Base-by-base conservation (phyloP, 2,329 filamentous ascomycete genomes). In the Nemania bipapillata region DNA sequence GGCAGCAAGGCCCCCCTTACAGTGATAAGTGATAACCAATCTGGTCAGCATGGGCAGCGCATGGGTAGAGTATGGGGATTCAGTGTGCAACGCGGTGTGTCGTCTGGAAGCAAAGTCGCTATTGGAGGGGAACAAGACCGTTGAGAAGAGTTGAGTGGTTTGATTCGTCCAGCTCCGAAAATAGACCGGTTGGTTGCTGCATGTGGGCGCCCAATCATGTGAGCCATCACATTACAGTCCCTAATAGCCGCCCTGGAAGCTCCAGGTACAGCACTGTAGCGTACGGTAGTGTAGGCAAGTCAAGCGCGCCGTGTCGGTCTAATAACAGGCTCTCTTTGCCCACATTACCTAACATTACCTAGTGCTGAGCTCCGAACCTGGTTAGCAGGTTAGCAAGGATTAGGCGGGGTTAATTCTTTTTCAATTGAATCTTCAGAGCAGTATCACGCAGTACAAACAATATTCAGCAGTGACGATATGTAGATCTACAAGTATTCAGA, bases 101-200 rank as follows among this genome's bases (percentile, higher is more conserved):
- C 49, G 55, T 53, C 60, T 65, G 20, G 61, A 24, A 28, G 37
- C 47, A 52, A 49, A 17, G 17, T 45, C 17, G 15, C 40, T 17
- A 45, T 45, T 45, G 55, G 57, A 52, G 22, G n/a, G n/a, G 60
- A 62, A 68, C 60, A 64, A 66, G 53, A 40, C 32, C 49, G 62
- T 62, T 30, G 50, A 58, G 60, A 49, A 65, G 49, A 50, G 50
- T 32, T 28, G 45, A 53, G 53, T 17, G 60, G 35, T 68, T 63
- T 75, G 74, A 77, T 76, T 77, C 72, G 75, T 24, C 69, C 66
- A 54, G 69, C 66, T 53, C 42, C 70, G n/a, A 72, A 72, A 74
- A 74, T 75, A 74, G 74, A 69, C 71, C 53, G 57, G 69, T 71
- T 69, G 62, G 65, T 68, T 74, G 73, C 74, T 74, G 72, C 63